phyloP scores from a whole-genome alignment of 1,139 yeast species.

The Chernovozyma aurita region DNA sequence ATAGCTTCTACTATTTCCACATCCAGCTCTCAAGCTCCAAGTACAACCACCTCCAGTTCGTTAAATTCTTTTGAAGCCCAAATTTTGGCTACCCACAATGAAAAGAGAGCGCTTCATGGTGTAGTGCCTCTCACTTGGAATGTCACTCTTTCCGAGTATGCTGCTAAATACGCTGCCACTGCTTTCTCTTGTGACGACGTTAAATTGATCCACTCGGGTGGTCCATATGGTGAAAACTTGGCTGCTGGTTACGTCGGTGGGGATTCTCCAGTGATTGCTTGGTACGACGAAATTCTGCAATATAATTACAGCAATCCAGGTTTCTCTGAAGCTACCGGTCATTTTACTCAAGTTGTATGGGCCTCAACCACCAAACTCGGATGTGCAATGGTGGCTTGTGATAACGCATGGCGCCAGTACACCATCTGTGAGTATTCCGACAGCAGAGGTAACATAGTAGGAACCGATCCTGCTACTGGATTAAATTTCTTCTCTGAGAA shows the following conservation, averaged over 20 bases:
- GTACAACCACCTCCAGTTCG: no score
- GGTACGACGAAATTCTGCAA: conserved; percentile 58
- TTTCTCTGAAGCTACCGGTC: conserved; percentile 46
- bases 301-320: conserved; percentile 48
- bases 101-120: conserved; percentile 51
- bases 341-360: conserved; percentile 74
- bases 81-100: conserved; percentile 48
- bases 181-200: conserved; percentile 51
- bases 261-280: conserved; percentile 52
- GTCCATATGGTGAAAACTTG: conserved; percentile 58
- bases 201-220: conserved; percentile 45
- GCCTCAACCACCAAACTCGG: conserved; percentile 51
- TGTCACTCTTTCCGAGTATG: conserved; percentile 41
- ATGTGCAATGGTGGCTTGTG: conserved; percentile 55
- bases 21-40: conserved; percentile 11
- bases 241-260: conserved; percentile 50
- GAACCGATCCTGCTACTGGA: conserved; percentile 28
- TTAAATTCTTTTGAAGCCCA: conserved; percentile 22
- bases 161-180: conserved; percentile 40
- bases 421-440: conserved; percentile 62
- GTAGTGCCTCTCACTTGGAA: conserved; percentile 48
- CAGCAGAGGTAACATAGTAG: conserved; percentile 56
- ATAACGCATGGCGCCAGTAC: conserved; percentile 49
- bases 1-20: conserved; percentile 18
- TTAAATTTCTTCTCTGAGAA: conserved; percentile 44